These are phyloP conservation scores for Heterobasidion parviporum DNA, from an alignment of 1,284 basidiomycete species.

Conservation along the genomic window DNA sequence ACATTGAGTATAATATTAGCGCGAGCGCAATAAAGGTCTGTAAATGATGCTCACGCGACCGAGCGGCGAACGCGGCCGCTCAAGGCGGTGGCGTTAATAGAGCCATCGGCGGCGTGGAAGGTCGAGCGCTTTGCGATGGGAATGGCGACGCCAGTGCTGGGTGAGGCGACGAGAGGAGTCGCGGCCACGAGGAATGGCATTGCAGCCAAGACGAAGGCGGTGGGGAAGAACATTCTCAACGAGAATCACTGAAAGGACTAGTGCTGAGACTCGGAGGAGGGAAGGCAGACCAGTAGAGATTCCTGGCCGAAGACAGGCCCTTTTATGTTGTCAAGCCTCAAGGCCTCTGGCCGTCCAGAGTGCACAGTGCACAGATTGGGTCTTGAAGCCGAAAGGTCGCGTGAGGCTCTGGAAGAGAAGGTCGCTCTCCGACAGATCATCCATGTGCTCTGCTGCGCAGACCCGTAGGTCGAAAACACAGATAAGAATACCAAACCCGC, in stretches of 20 bases:
- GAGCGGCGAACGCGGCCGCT: not conserved
- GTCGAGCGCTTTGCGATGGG: slow-evolving; percentile 5
- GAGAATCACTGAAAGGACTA: not conserved
- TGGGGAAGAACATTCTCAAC: slow-evolving; percentile 10
- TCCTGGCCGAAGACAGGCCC: not conserved
- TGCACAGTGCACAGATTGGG: too few species aligned
- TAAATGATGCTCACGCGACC: slow-evolving; percentile 1
- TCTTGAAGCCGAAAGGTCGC: too few species aligned
- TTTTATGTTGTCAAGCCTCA: not conserved
- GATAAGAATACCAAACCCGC: too few species aligned
- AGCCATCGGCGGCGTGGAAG: not conserved
- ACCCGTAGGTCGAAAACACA: too few species aligned
- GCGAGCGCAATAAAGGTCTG: not conserved
- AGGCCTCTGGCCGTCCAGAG: too few species aligned
- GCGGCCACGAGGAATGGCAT: slow-evolving; percentile 10
- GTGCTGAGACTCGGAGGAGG: not conserved
- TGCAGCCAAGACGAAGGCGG: slow-evolving; percentile 9
- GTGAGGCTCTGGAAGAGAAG: too few species aligned
- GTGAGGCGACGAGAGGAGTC: slow-evolving; percentile 5
- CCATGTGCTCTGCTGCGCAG: too few species aligned
- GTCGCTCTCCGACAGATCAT: too few species aligned
- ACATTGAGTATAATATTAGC: not conserved
- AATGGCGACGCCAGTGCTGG: not conserved
- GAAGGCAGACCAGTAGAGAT: not conserved
- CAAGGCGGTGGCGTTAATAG: not conserved